A percentile compares a stretch with the other conserved stretches of the same genome.
Conservation (phyloP, 2,329 filamentous ascomycete species). For the Emergomyces pasteurianus region DNA sequence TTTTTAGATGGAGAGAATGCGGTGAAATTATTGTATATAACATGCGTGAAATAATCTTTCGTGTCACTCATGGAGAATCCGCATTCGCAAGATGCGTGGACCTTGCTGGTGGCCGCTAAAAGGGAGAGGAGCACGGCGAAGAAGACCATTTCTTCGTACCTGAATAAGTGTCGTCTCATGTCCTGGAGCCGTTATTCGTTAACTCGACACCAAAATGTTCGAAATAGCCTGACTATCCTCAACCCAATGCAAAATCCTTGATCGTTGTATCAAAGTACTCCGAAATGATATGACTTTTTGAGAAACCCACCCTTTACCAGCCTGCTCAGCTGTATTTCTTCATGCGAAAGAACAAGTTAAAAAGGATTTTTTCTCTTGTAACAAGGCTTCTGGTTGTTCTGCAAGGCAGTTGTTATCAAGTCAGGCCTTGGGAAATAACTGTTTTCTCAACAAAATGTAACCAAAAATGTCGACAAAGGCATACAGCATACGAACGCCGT, state of each 20-base stretch:
- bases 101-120: not conserved
- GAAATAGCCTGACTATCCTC: not conserved
- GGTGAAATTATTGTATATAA: constrained; percentile 16
- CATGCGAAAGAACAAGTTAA: not conserved
- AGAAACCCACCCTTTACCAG: not conserved
- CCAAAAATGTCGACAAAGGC: not conserved
- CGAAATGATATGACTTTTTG: not conserved
- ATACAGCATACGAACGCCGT: not conserved
- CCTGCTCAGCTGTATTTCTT: not conserved
- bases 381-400: not conserved
- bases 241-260: not conserved
- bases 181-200: not conserved
- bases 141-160: not conserved
- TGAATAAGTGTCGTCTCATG: not conserved
- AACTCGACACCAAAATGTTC: not conserved
- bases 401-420: not conserved
- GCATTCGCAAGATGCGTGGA: constrained; percentile 11
- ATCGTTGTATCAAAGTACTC: not conserved
- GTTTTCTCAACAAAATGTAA: not conserved
- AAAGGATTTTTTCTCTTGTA: not conserved
- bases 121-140: not conserved
- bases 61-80: constrained; percentile 12
- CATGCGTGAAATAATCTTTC: constrained; percentile 16
- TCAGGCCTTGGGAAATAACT: not conserved
- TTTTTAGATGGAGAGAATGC: constrained; percentile 10